Evolutionary conservation across 129 eudicot species (phyloP).

Genomic region (Lactuca sativa): DNA sequence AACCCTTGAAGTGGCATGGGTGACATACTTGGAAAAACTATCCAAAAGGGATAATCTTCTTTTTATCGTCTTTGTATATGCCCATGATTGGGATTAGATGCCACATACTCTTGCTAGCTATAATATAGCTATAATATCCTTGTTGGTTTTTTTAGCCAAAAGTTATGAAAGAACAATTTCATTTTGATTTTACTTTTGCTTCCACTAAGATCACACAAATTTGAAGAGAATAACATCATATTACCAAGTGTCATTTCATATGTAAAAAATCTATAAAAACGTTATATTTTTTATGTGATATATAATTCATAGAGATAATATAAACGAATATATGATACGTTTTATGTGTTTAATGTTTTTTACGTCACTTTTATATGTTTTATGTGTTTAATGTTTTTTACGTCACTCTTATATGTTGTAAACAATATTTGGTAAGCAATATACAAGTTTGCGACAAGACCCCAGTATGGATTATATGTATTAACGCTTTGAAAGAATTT

Average conservation of each 20-base stretch:
- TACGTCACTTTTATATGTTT: not conserved
- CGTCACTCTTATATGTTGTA: not conserved
- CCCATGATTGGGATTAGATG: conserved; percentile 41
- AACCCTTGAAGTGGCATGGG: not conserved
- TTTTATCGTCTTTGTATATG: conserved; percentile 33
- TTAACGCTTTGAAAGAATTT: too few species aligned
- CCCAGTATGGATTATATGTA: too few species aligned
- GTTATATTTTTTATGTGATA: not conserved
- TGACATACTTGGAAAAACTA: conserved; percentile 10
- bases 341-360: not conserved
- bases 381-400: not conserved
- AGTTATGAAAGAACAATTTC: conserved; percentile 23
- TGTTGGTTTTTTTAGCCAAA: conserved; percentile 16
- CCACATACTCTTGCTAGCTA: conserved; percentile 19
- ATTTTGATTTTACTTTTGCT: conserved; percentile 34
- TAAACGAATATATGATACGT: not conserved
- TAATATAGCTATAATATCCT: conserved; percentile 10
- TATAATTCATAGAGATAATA: not conserved
- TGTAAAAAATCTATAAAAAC: conserved; percentile 12
- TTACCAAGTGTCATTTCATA: conserved; percentile 21
- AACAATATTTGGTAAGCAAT: too few species aligned
- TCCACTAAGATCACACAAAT: conserved; percentile 28
- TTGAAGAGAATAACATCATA: conserved; percentile 12
- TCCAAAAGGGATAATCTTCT: conserved; percentile 20
- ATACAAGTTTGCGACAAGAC: too few species aligned